Percentiles rank a stretch among this genome's conserved stretches.
phyloP scores from a whole-genome alignment of 768 basidiomycete species.

The Mycena crocata region DNA sequence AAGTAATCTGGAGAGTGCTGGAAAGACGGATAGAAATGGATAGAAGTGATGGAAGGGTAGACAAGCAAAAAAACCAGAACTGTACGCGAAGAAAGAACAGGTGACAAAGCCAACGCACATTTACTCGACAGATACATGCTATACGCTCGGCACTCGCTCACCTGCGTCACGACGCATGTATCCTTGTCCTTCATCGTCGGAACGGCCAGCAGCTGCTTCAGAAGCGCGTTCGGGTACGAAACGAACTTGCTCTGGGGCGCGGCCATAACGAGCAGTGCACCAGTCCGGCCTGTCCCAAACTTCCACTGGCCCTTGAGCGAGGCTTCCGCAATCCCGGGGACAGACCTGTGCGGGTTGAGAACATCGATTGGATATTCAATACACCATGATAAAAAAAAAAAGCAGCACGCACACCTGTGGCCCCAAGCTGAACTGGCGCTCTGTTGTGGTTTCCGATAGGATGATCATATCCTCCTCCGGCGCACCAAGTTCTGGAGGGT shows the following conservation, averaged over 20 bases:
- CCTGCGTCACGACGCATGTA: conserved; percentile 47
- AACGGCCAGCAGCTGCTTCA: conserved; percentile 39
- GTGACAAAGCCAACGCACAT: neutral
- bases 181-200: conserved; percentile 42
- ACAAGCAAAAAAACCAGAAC: no score
- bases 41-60: no score
- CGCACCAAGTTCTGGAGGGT: conserved; percentile 27
- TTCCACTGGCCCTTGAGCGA: conserved; percentile 49
- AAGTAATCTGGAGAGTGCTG: no score
- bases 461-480: conserved; percentile 40
- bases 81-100: neutral
- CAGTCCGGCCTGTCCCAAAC: conserved; percentile 42
- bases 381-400: neutral
- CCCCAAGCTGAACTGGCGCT: conserved; percentile 15
- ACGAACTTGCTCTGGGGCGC: conserved; percentile 39
- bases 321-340: conserved; percentile 42
- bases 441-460: conserved; percentile 38
- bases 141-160: conserved; percentile 45
- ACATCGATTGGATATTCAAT: no score
- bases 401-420: conserved; percentile 33
- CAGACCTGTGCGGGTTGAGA: neutral
- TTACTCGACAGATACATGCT: conserved; percentile 43
- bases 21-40: no score
- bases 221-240: conserved; percentile 30
- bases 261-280: conserved; percentile 50